Percentiles rank a stretch among this genome's conserved stretches.
Evolutionary conservation across 2,329 filamentous ascomycete genomes (phyloP).

Genomic region (Trichoderma sp.): DNA sequence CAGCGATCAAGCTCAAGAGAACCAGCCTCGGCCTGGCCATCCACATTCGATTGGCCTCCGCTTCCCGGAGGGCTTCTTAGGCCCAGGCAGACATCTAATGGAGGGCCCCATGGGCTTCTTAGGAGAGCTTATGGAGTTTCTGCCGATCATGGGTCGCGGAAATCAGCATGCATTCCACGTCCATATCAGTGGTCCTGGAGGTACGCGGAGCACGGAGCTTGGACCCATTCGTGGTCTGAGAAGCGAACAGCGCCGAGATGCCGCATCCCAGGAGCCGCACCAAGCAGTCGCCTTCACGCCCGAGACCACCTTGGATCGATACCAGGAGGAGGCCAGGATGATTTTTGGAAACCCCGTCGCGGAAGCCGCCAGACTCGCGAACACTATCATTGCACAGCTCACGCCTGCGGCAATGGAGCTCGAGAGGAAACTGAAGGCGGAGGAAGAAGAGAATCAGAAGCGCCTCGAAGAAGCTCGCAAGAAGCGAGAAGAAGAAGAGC

Average conservation of each 20-base stretch:
- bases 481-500: constrained; percentile 66
- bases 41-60: constrained; percentile 58
- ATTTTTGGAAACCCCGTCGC: constrained; percentile 68
- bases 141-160: constrained; percentile 50
- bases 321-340: constrained; percentile 87
- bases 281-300: constrained; percentile 76
- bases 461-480: constrained; percentile 61
- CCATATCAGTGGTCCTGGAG: constrained; percentile 56
- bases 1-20: constrained; percentile 48
- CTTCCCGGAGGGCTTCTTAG: constrained; percentile 51
- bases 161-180: constrained; percentile 59
- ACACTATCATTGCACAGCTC: constrained; percentile 70
- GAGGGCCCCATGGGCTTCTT: constrained; percentile 59
- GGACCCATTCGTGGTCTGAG: constrained; percentile 46
- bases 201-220: constrained; percentile 53
- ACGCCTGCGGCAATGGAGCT: constrained; percentile 83
- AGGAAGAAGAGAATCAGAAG: constrained; percentile 53
- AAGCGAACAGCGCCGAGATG: constrained; percentile 54
- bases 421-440: constrained; percentile 69
- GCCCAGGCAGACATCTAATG: constrained; percentile 42
- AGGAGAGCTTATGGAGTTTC: constrained; percentile 58
- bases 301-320: constrained; percentile 72
- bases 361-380: constrained; percentile 71
- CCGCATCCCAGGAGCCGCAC: constrained; percentile 60
- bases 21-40: constrained; percentile 52